Evolutionary conservation across 345 rosid species (phyloP).

Genomic region (Dimocarpus longan): DNA sequence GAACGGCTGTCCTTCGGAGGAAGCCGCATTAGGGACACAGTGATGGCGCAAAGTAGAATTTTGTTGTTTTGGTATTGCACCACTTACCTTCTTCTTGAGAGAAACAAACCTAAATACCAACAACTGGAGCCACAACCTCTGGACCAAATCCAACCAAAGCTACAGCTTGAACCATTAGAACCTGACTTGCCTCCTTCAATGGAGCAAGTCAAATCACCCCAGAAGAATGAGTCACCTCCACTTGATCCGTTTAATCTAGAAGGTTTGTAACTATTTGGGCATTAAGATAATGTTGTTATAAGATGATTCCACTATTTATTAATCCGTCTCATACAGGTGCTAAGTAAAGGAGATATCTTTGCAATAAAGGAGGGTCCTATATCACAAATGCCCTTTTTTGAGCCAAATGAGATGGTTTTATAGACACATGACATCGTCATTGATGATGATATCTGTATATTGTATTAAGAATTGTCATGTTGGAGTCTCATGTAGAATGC

Average conservation of each 20-base stretch:
- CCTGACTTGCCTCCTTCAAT: slow-evolving; percentile 26
- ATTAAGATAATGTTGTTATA: slow-evolving; percentile 28
- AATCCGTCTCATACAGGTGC: slow-evolving; percentile 68
- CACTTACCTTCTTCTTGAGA: slow-evolving; percentile 79
- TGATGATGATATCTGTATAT: slow-evolving; percentile 3
- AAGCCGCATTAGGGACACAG: slow-evolving; percentile 62
- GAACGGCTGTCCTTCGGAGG: slow-evolving; percentile 81
- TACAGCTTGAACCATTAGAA: slow-evolving; percentile 49
- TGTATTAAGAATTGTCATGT: neutral
- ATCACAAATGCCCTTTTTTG: slow-evolving; percentile 17
- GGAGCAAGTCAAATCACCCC: slow-evolving; percentile 41
- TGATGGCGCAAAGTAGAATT: slow-evolving; percentile 78
- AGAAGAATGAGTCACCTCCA: slow-evolving; percentile 37
- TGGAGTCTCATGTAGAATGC: slow-evolving; percentile 16
- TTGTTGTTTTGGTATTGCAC: slow-evolving; percentile 84
- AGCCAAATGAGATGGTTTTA: slow-evolving; percentile 32
- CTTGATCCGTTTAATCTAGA: slow-evolving; percentile 78
- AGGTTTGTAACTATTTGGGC: slow-evolving; percentile 83
- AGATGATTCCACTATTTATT: slow-evolving; percentile 38
- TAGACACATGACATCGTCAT: slow-evolving; percentile 2
- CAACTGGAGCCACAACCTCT: slow-evolving; percentile 55
- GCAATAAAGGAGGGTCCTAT: slow-evolving; percentile 45
- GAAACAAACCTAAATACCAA: slow-evolving; percentile 85
- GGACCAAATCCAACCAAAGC: slow-evolving; percentile 37
- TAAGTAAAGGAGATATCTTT: slow-evolving; percentile 55